Percentiles rank a stretch among this genome's conserved stretches.
Evolutionary conservation across 352 stramenopile species (phyloP).

Genomic region (Phytopythium chamaehyphon): DNA sequence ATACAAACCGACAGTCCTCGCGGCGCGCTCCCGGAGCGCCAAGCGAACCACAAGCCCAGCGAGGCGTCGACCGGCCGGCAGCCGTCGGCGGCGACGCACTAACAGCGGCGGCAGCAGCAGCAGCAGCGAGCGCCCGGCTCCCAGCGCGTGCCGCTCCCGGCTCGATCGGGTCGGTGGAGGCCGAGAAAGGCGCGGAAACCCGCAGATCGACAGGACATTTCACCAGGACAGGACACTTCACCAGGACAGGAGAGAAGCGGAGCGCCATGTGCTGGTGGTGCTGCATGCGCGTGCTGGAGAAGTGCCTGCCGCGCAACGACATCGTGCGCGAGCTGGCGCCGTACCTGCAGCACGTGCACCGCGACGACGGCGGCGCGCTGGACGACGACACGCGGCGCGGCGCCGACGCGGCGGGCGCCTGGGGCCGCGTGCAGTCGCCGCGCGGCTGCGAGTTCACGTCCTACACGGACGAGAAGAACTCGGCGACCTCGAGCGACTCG

Average conservation of each 20-base stretch:
- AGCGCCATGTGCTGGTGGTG: constrained; percentile 90
- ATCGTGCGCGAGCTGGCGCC: constrained; percentile 83
- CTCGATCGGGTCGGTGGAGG: too few species aligned
- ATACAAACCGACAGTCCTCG: neutral
- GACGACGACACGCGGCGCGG: constrained; percentile 50
- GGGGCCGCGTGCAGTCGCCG: constrained; percentile 41
- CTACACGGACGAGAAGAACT: constrained; percentile 55
- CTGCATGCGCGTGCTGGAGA: constrained; percentile 85
- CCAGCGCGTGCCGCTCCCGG: neutral
- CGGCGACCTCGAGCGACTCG: constrained; percentile 56
- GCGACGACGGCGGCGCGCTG: constrained; percentile 44
- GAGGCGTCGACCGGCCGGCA: neutral
- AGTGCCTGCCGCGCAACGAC: constrained; percentile 82
- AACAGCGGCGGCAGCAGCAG: neutral
- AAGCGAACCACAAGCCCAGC: too few species aligned
- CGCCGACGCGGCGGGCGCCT: constrained; percentile 27
- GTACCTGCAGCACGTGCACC: constrained; percentile 83
- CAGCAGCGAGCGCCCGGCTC: neutral
- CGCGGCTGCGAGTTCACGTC: constrained; percentile 38
- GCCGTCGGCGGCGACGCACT: neutral
- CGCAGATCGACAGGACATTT: neutral
- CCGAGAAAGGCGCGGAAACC: neutral
- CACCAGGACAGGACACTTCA: too few species aligned
- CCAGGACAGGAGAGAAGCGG: too few species aligned
- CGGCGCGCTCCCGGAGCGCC: neutral